Evolutionary conservation across 495 filamentous ascomycete genomes (phyloP).

Genomic region (Aspergillus coremiiformis): DNA sequence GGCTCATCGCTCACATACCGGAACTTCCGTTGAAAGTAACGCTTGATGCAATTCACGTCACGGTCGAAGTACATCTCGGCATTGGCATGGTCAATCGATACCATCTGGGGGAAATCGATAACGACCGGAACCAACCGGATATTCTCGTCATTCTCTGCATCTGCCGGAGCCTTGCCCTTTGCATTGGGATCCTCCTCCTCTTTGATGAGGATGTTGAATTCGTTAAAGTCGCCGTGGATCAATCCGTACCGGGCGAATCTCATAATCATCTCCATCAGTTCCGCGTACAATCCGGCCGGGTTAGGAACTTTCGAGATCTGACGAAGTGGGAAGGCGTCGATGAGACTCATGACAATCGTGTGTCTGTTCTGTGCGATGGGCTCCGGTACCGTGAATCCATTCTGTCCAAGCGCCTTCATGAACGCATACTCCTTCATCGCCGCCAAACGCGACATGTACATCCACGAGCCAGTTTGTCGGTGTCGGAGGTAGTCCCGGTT

Average conservation of each 20-base stretch:
- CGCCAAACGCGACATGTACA: constrained; percentile 91
- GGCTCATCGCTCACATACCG: constrained; percentile 73
- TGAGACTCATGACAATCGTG: constrained; percentile 87
- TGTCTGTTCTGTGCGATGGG: constrained; percentile 83
- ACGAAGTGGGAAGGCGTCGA: constrained; percentile 83
- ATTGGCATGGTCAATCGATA: constrained; percentile 89
- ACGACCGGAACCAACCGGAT: constrained; percentile 55
- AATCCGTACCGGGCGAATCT: constrained; percentile 78
- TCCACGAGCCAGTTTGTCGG: constrained; percentile 73
- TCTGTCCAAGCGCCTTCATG: constrained; percentile 75
- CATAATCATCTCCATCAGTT: constrained; percentile 81
- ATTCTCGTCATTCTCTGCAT: constrained; percentile 29
- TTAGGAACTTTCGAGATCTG: constrained; percentile 74
- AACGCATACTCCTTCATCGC: constrained; percentile 89
- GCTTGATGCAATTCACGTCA: constrained; percentile 89
- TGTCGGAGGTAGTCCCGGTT: constrained; percentile 94
- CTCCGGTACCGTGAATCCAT: constrained; percentile 82
- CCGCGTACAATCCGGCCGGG: constrained; percentile 72
- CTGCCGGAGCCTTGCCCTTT: constrained; percentile 28
- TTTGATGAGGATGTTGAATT: constrained; percentile 95
- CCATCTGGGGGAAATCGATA: constrained; percentile 98
- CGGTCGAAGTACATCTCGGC: constrained; percentile 94
- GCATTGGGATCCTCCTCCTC: constrained; percentile 48
- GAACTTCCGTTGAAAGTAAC: constrained; percentile 84
- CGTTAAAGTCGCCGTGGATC: constrained; percentile 98